Evolutionary conservation across 192 early-diverging fungal species (phyloP), one percentile per base, ranked within the genome.

Genomic region (Coemansia sp.): DNA sequence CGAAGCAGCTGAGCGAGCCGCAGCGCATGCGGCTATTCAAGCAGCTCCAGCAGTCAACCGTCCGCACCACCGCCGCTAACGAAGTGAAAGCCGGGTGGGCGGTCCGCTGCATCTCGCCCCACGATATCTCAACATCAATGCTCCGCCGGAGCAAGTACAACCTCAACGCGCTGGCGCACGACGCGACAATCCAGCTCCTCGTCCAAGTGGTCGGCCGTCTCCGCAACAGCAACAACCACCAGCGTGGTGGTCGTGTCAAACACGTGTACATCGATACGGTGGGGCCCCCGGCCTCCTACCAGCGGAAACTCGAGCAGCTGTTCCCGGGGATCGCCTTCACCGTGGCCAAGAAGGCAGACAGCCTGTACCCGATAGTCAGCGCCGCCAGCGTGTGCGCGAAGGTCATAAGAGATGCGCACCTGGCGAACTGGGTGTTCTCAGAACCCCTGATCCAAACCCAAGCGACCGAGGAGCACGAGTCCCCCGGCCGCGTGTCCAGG

Each of bases 331-430:
- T 95, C 36, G 66, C 84, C 1, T 90, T 99, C 41, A 91, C 88
- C 0, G 96, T 99, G 12, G 88, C 91, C 4, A 96, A 96, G 54
- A 97, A 98, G 67, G 98, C 98, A 4, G 98, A 99, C 84, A 85
- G 88, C 16, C 76, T 91, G 56, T 99, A 88, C 76, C 95, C 98
- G 4, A 92, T 95, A 46, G 98, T 99, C 21, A 93, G 92, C 66
- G 96, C 95, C 2, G 98, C 98, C 0, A 92, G 90, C 85, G 96
- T 99, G 43, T 94, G 90, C 73, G 98, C 98, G 26, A 99, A 99
- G 78, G 92, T 92, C 19, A 66, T 71, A 7, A 54, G 86, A 2
- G 86, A 87, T 18, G 70, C 66, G 13, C 68, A 83, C 43, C 54
- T 84, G 46, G 48, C 13, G 0, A 39, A 69, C 41, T 85, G 86